A percentile compares a stretch with the other conserved stretches of the same genome.
These are phyloP conservation scores for Passiflora organensis DNA, from an alignment of 345 rosid genomes.

Conservation along the genomic window DNA sequence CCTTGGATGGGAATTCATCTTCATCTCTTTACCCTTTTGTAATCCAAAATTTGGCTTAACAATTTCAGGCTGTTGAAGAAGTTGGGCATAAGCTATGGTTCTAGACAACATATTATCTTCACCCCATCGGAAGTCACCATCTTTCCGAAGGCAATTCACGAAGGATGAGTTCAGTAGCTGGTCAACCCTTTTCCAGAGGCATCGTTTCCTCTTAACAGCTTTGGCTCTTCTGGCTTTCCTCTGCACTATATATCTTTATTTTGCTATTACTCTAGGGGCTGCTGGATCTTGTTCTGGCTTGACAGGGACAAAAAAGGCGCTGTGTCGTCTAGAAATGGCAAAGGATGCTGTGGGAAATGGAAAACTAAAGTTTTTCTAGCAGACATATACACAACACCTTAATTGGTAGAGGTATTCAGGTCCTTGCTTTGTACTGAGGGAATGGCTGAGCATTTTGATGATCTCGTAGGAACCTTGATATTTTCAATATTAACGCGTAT, in stretches of 20 bases:
- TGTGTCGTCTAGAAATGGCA: slow-evolving; percentile 51
- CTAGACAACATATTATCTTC: slow-evolving; percentile 66
- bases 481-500: too few species aligned
- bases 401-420: not conserved
- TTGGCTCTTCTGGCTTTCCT: slow-evolving; percentile 65
- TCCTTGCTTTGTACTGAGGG: not conserved
- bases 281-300: slow-evolving; percentile 62
- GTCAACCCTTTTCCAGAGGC: slow-evolving; percentile 63
- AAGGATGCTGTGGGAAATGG: slow-evolving; percentile 25
- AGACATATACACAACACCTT: not conserved
- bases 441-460: not conserved
- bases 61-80: slow-evolving; percentile 9
- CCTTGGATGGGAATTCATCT: too few species aligned
- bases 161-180: slow-evolving; percentile 83
- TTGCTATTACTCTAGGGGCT: slow-evolving; percentile 76
- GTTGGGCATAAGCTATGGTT: slow-evolving; percentile 40
- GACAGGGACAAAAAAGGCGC: slow-evolving; percentile 49
- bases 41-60: not conserved
- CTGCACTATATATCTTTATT: slow-evolving; percentile 86
- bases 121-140: slow-evolving; percentile 63
- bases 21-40: too few species aligned
- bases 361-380: slow-evolving; percentile 26
- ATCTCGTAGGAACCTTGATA: too few species aligned
- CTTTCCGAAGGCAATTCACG: slow-evolving; percentile 52
- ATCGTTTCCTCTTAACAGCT: slow-evolving; percentile 83